Evolutionary conservation across 2,329 filamentous ascomycete species (phyloP).

Genomic region (Shiraia sp.): DNA sequence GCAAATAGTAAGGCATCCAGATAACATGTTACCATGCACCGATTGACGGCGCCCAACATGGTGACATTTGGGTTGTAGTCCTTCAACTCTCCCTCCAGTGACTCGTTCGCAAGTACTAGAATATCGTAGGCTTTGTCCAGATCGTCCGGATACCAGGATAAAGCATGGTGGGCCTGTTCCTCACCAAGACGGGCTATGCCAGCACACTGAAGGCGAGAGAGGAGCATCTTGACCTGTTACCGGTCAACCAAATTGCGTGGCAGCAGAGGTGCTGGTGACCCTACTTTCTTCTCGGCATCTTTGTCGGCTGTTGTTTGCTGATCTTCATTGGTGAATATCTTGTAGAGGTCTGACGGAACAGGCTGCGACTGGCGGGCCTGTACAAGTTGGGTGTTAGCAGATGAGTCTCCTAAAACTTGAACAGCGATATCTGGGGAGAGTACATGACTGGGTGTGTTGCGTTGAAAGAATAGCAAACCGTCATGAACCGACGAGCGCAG

Average conservation of each 20-base stretch:
- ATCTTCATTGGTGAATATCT: constrained; percentile 66
- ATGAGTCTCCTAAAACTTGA: constrained; percentile 13
- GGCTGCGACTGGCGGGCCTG: constrained; percentile 29
- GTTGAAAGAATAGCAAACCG: constrained; percentile 24
- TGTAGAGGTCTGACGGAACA: constrained; percentile 57
- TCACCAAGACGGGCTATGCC: constrained; percentile 62
- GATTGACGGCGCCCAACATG: constrained; percentile 85
- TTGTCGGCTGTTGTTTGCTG: constrained; percentile 55
- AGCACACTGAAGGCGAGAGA: constrained; percentile 55
- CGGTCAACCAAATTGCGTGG: constrained; percentile 8
- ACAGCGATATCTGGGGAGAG: constrained; percentile 11
- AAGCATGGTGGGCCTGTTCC: constrained; percentile 65
- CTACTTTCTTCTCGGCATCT: constrained; percentile 58
- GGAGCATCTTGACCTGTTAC: constrained; percentile 56
- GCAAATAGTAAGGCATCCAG: constrained; percentile 89
- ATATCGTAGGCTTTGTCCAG: constrained; percentile 75
- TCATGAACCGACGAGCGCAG: constrained; percentile 16
- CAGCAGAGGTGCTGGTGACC: constrained; percentile 4
- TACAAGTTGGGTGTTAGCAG: constrained; percentile 31
- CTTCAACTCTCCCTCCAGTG: constrained; percentile 76
- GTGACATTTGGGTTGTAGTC: constrained; percentile 72
- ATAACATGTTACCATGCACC: constrained; percentile 89
- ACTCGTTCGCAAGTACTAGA: constrained; percentile 76
- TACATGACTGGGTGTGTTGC: constrained; percentile 18
- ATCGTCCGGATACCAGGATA: constrained; percentile 70